Base-by-base conservation (phyloP, 768 basidiomycete genomes). In the Termitomyces sp. region DNA sequence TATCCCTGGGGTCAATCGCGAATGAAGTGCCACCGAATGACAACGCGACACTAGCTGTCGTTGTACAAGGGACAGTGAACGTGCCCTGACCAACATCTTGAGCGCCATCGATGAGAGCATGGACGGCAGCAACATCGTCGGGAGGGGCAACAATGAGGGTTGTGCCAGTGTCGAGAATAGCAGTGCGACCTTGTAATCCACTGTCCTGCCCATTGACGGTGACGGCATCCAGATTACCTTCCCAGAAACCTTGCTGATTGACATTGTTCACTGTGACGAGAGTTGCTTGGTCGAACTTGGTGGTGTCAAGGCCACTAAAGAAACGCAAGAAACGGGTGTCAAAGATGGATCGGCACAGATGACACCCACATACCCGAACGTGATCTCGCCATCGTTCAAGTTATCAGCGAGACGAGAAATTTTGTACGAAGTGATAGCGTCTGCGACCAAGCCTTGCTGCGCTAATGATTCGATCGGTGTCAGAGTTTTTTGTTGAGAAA, bases 401-500 rank as follows among this genome's bases (percentile, higher is more conserved):
- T 78, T 71, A 64, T 93, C 90, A 9, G 80, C 76, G 32, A 86
- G 71, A 54, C 92, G 88, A 2, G 89, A 77, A 53, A 95, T 83
- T 73, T 89, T 92, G 80, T 81, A 92, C 9, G 89, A 89, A 10
- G 83, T 80, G 64, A 94, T 86, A 2, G 89, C 78, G 7, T 78
- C 74, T 27, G 71, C 58, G 53, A 94, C 84, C 50, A 82, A 71
- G 31, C 83, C 83, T 6, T 72, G 73, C 20, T 72, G 57, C 1
- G 82, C 84, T 31, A 94, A 75, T 1, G 86, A 68, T 69, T 94
- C 90, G 31, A 89, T 78, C 9, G 89, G 89, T 0, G 91, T 94
- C 7, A 69, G 68, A 3, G 79, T 78, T 41, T 73, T 59, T 66
- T 94, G 84, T 56, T 86, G 61, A 23, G 91, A 91, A 50, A 94